Evolutionary conservation across 805 yeast genomes (phyloP), one percentile per base, ranked within the genome.

Genomic region (Schwanniomyces sp.): DNA sequence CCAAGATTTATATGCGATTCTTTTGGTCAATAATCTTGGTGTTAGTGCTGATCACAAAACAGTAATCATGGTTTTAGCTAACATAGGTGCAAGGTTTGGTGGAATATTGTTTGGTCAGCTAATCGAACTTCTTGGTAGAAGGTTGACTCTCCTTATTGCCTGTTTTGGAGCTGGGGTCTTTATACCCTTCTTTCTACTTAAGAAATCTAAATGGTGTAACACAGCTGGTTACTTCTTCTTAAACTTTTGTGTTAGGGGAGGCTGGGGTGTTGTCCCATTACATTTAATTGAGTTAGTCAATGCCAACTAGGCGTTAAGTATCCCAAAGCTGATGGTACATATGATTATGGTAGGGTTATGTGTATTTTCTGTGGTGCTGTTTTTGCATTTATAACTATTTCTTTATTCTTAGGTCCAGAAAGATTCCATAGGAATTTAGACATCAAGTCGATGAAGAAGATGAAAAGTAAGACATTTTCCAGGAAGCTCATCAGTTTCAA

Each of bases 211-310:
- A 75, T 14, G 82, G 76, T 14, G 74, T 79, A 48, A 76, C 76
- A 76, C 76, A 52, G 84, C 82, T 0, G 84, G 84, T 52, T 85
- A 68, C 1, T 82, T 82, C 62, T 81, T 79, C 66, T 63, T 82
- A 48, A 86, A 81, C 57, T 79, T 79, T 58, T 78, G 75, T 51
- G 86, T 82, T 44, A 86, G 81, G 67, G 88, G 88, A 56, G 81
- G 83, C 25, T 84, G 86, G 84, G 88, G 87, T 56, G 82, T 81
- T 38, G 72, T 79, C 44, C 88, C 88, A 47, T 72, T 81, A 48
- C 85, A 82, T 63, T 66, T 84, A 45, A 70, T 82, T 5, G 86
- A 82, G 63, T 69, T 84, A 52, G 75, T 85, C 32, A 84, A 84
- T 49, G 82, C 84, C n/a, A 80, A 17, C 74, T 83, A 51, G 87